A percentile compares a stretch with the other conserved stretches of the same genome.
Conservation (phyloP, 83 land plant genomes). For the Thuja plicata region DNA sequence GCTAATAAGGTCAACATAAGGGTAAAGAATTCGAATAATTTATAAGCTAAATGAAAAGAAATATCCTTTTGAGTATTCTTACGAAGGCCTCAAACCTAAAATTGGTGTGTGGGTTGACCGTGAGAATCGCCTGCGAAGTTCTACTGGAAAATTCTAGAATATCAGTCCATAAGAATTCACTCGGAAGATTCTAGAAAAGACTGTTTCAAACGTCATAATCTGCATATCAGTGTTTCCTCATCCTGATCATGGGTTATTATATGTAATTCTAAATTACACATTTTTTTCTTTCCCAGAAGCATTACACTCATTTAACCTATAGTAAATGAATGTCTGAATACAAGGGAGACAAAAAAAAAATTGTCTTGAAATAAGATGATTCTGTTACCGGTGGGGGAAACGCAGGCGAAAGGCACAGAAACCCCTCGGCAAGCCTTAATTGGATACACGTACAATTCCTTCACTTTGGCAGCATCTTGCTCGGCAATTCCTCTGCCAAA, state of each 20-base stretch:
- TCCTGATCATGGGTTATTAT: too few species aligned
- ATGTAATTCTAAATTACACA: too few species aligned
- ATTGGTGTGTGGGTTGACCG: too few species aligned
- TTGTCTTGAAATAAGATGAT: neutral
- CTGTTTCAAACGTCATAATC: too few species aligned
- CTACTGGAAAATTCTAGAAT: too few species aligned
- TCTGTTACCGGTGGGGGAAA: conserved; percentile 62
- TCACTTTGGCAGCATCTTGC: conserved; percentile 28
- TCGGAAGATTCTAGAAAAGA: too few species aligned
- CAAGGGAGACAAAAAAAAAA: neutral
- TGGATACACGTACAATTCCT: conserved; percentile 67
- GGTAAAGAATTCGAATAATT: conserved; percentile 3
- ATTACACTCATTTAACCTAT: too few species aligned
- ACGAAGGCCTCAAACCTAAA: too few species aligned
- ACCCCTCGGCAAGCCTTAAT: conserved; percentile 87
- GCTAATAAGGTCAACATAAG: neutral
- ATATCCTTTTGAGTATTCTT: neutral
- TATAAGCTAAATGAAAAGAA: neutral
- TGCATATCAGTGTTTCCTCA: too few species aligned
- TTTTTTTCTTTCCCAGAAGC: too few species aligned
- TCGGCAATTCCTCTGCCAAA: neutral
- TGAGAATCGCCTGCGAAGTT: too few species aligned
- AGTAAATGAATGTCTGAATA: neutral
- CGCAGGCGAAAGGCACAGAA: conserved; percentile 57
- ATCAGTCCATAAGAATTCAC: too few species aligned